A percentile compares a stretch with the other conserved stretches of the same genome.
Evolutionary conservation across 805 yeast species (phyloP).

Genomic region (Sugiyamaella chiloensis): DNA sequence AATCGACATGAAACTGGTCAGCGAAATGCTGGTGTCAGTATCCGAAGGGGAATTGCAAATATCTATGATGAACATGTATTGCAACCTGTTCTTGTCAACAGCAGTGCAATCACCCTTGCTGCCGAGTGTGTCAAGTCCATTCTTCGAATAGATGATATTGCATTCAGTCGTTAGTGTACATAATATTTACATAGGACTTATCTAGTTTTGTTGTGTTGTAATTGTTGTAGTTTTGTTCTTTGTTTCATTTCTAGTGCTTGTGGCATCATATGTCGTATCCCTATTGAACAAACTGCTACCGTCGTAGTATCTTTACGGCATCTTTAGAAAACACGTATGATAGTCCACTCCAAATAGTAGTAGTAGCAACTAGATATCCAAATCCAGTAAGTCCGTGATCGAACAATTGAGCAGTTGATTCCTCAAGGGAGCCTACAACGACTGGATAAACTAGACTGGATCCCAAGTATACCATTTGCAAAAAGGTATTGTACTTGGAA

Average conservation of each 20-base stretch:
- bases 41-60: conserved; percentile 90
- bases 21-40: conserved; percentile 90
- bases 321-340: conserved; percentile 68
- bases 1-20: conserved; percentile 90
- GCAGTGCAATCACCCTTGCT: conserved; percentile 90
- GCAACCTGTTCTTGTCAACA: conserved; percentile 93
- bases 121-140: conserved; percentile 96
- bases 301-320: conserved; percentile 55
- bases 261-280: too few relatives aligned
- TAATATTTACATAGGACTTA: too few relatives aligned
- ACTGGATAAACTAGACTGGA: conserved; percentile 56
- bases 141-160: conserved; percentile 94
- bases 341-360: conserved; percentile 75
- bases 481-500: conserved; percentile 83
- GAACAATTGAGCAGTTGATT: conserved; percentile 27
- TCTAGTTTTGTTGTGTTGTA: too few relatives aligned
- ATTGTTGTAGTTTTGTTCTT: too few relatives aligned
- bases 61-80: conserved; percentile 90
- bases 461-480: conserved; percentile 89
- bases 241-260: too few relatives aligned
- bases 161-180: conserved; percentile 66
- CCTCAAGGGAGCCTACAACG: conserved; percentile 28
- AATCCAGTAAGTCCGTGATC: conserved; percentile 25
- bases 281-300: conserved; percentile 8
- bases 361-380: conserved; percentile 54